Evolutionary conservation across 2,329 filamentous ascomycete species (phyloP), one percentile per base, ranked within the genome.

Genomic region (Dactylonectria macrodidyma): DNA sequence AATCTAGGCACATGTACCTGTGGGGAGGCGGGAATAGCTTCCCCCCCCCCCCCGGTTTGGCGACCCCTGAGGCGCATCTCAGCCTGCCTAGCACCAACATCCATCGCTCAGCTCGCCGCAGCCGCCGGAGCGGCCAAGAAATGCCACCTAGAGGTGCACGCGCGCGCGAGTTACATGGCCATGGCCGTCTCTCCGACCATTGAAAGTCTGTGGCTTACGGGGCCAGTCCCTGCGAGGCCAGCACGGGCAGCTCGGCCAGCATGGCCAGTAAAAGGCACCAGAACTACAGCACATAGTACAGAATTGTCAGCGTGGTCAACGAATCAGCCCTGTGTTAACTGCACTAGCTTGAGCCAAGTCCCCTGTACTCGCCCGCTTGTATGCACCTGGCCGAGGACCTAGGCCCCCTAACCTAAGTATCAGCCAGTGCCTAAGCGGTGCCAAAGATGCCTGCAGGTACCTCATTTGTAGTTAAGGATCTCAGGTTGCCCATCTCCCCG

Each of bases 31-130:
- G 61, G 26, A 22, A 1, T 41, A n/a, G 41, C 41, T 16, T 38
- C 36, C 10, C 36, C 5, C 36, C 14, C 14, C 50, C 30, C 6
- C 26, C n/a, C n/a, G 48, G 30, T 41, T 41, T 61, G 48, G 62
- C 46, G 16, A 62, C 64, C 52, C 58, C 64, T 62, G 64, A 62
- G 51, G 34, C 63, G 58, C 58, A 66, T 51, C 57, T 47, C 58
- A 50, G 22, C 56, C 58, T 36, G 30, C 56, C 58, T 36, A 30
- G 54, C 65, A 67, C 46, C 38, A 14, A 12, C 54, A 64, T 64
- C 59, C 55, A 64, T 63, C 55, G 59, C 34, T 51, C 55, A 54
- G 47, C 33, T 59, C 38, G 61, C 38, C 46, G 50, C 44, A 34
- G 36, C 47, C 41, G n/a, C 19, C 52, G 10, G 51, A 54, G 36